Percentiles rank a stretch among this genome's conserved stretches.
phyloP scores from a whole-genome alignment of 2,329 filamentous ascomycete species.

The Epichloe baconii region DNA sequence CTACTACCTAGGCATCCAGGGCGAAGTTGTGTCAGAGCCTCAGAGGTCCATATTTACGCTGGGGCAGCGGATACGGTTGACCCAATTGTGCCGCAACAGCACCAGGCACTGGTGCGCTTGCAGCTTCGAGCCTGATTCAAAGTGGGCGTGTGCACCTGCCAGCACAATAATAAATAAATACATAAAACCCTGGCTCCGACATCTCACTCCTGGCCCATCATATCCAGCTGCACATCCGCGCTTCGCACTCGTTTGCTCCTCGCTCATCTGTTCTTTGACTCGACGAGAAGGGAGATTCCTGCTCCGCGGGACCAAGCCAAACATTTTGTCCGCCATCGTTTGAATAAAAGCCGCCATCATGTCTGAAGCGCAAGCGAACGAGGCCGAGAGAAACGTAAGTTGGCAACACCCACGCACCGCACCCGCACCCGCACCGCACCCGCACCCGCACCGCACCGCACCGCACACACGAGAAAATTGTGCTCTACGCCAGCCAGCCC shows the following conservation, averaged over 20 bases:
- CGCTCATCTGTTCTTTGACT: conserved; percentile 8
- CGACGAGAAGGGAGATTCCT: conserved; percentile 4
- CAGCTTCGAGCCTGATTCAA: too few relatives aligned
- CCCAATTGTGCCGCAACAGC: too few relatives aligned
- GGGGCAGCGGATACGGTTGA: background rate
- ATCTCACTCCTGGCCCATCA: conserved; percentile 12
- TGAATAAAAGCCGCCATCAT: conserved; percentile 42
- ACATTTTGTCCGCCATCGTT: conserved; percentile 11
- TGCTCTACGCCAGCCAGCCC: conserved; percentile 5
- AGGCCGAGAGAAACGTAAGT: conserved; percentile 91
- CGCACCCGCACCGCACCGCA: background rate
- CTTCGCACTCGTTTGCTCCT: conserved; percentile 5
- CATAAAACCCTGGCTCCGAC: conserved; percentile 14
- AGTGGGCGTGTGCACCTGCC: background rate
- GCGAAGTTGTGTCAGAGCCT: background rate
- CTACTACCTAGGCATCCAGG: background rate
- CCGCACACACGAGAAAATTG: conserved; percentile 8
- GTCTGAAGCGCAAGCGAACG: conserved; percentile 76
- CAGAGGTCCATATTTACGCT: conserved; percentile 4
- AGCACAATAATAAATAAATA: conserved; percentile 2
- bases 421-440: too few relatives aligned
- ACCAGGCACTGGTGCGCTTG: too few relatives aligned
- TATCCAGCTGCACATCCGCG: conserved; percentile 5
- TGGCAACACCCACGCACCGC: background rate
- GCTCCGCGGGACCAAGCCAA: conserved; percentile 13